phyloP scores from a whole-genome alignment of 371 early-diverging fungal species.

The Rhizopus arrhizus region DNA sequence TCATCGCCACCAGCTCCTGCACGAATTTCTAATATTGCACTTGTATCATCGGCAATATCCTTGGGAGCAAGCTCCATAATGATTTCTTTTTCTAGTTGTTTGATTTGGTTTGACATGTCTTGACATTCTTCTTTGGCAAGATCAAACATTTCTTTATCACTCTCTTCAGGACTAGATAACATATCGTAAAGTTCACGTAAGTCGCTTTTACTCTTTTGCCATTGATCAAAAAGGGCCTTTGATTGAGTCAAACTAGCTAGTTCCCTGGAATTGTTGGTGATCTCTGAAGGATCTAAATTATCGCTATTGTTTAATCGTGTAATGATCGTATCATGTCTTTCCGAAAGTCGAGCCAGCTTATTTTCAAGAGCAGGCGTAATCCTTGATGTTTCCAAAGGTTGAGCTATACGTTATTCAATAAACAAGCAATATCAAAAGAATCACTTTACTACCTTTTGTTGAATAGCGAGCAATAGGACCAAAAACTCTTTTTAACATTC shows the following conservation, averaged over 20 bases:
- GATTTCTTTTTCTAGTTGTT: constrained; percentile 48
- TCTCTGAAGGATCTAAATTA: constrained; percentile 23
- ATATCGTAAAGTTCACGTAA: constrained; percentile 35
- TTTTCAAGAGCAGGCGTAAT: constrained; percentile 42
- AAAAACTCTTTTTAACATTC: constrained; percentile 20
- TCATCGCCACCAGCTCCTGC: constrained; percentile 87
- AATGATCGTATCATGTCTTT: constrained; percentile 43
- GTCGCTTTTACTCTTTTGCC: constrained; percentile 37
- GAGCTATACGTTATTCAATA: not conserved
- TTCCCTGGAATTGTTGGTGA: constrained; percentile 44
- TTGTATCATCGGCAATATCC: constrained; percentile 70
- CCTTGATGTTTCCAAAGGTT: constrained; percentile 21
- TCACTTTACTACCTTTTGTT: constrained; percentile 17
- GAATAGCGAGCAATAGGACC: constrained; percentile 21
- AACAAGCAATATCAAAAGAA: not conserved
- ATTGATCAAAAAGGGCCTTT: constrained; percentile 38
- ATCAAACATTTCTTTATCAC: constrained; percentile 55
- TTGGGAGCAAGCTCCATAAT: constrained; percentile 59
- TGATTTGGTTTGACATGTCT: constrained; percentile 34
- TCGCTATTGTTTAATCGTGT: constrained; percentile 31
- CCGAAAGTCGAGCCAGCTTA: constrained; percentile 28
- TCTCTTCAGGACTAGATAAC: constrained; percentile 16
- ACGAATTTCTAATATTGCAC: constrained; percentile 80
- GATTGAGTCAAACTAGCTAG: constrained; percentile 31
- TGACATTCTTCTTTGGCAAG: constrained; percentile 62